phyloP scores from a whole-genome alignment of 225 moss, liverwort and hornwort genomes.

The Asterella californica region DNA sequence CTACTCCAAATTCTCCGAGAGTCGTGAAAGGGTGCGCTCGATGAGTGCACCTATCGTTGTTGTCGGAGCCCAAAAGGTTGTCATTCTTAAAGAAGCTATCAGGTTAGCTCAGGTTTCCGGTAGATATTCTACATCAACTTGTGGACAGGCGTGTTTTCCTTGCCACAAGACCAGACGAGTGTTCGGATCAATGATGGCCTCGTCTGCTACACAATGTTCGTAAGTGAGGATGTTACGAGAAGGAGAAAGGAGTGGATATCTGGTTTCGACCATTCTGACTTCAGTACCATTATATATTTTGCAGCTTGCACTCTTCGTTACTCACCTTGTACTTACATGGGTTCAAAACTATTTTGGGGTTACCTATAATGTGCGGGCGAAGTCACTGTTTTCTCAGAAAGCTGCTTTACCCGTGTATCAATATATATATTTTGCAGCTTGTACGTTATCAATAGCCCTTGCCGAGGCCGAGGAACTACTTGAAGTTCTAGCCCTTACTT shows the following conservation, averaged over 20 bases:
- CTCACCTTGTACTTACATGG: no score
- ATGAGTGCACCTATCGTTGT: background rate
- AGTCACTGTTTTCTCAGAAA: no score
- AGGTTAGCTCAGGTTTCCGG: background rate
- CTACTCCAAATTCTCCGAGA: background rate
- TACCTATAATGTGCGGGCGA: no score
- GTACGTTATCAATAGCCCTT: background rate
- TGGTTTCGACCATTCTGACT: background rate
- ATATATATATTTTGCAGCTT: background rate
- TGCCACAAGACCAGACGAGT: background rate
- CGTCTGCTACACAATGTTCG: background rate
- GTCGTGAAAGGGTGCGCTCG: background rate
- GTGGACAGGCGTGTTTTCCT: background rate
- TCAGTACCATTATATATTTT: background rate
- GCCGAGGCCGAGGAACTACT: background rate
- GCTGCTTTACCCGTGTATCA: no score
- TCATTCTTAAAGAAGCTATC: background rate
- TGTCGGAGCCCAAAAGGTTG: background rate
- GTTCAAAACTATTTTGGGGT: no score
- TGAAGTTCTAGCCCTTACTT: background rate
- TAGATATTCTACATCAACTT: background rate
- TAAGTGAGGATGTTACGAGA: background rate
- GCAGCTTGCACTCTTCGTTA: background rate
- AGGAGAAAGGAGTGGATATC: background rate
- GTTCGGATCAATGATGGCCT: background rate